Evolutionary conservation across 192 early-diverging fungal species (phyloP).

Genomic region (Podila epicladia): DNA sequence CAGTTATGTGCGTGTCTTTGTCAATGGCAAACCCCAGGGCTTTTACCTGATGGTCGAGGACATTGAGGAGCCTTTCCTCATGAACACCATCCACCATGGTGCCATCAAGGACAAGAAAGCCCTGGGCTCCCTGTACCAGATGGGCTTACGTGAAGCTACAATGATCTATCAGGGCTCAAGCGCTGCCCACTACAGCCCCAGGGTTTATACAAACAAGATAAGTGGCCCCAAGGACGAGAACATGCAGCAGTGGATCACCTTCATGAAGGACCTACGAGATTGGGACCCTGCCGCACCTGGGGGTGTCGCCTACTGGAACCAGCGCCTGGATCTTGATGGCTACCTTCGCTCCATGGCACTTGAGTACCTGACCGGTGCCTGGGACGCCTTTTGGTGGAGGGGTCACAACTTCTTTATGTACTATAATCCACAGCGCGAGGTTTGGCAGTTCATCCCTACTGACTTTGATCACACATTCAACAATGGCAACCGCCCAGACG

Average conservation of each 20-base stretch:
- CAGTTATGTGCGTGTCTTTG: constrained; percentile 41
- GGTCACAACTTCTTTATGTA: constrained; percentile 54
- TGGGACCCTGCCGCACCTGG: constrained; percentile 22
- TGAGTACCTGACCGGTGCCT: constrained; percentile 49
- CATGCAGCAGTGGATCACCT: constrained; percentile 33
- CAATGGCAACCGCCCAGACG: constrained; percentile 23
- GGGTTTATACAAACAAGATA: constrained; percentile 28
- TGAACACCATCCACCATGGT: constrained; percentile 32
- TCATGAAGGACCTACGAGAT: constrained; percentile 42
- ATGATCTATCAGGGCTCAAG: constrained; percentile 31
- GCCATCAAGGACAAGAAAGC: neutral
- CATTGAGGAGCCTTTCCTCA: constrained; percentile 40
- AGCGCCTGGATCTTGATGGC: constrained; percentile 31
- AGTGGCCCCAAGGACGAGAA: constrained; percentile 15
- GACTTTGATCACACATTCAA: constrained; percentile 56
- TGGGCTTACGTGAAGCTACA: constrained; percentile 43
- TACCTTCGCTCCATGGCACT: constrained; percentile 38
- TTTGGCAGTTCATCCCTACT: constrained; percentile 46
- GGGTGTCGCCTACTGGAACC: constrained; percentile 29
- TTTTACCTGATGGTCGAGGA: constrained; percentile 53
- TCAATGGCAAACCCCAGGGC: constrained; percentile 49
- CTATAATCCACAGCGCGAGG: constrained; percentile 12
- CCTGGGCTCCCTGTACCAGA: constrained; percentile 45
- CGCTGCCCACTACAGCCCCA: constrained; percentile 19
- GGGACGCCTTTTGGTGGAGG: constrained; percentile 44